phyloP scores from a whole-genome alignment of 2,329 filamentous ascomycete species.

The Exophiala calicioides region DNA sequence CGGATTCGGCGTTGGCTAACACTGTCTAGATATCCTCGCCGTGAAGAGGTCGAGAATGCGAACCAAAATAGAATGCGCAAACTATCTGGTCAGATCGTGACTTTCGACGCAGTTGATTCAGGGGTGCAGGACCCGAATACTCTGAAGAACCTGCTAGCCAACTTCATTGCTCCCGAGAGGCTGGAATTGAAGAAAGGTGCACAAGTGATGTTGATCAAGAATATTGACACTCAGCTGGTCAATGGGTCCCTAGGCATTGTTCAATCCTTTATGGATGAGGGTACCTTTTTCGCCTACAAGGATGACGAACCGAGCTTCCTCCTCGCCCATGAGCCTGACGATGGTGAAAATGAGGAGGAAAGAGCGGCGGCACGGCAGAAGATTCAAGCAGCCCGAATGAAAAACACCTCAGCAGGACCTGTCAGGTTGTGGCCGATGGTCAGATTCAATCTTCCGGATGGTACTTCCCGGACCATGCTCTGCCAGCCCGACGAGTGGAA shows the following conservation, averaged over 20 bases:
- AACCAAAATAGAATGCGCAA: slow-evolving; percentile 73
- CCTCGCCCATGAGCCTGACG: slow-evolving; percentile 44
- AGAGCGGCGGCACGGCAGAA: slow-evolving; percentile 53
- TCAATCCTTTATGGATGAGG: slow-evolving; percentile 73
- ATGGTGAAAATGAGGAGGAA: slow-evolving; percentile 48
- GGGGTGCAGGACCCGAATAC: slow-evolving; percentile 68
- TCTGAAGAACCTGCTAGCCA: slow-evolving; percentile 76
- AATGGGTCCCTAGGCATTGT: slow-evolving; percentile 93
- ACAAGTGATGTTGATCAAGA: slow-evolving; percentile 99
- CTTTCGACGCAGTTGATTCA: slow-evolving; percentile 72
- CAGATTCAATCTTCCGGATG: slow-evolving; percentile 77
- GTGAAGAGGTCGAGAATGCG: slow-evolving; percentile 82
- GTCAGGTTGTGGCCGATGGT: slow-evolving; percentile 76
- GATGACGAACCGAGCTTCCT: slow-evolving; percentile 59
- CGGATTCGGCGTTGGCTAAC: neutral
- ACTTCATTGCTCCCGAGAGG: slow-evolving; percentile 86
- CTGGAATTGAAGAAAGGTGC: slow-evolving; percentile 86
- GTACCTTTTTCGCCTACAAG: slow-evolving; percentile 60
- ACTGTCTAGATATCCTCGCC: slow-evolving; percentile 71
- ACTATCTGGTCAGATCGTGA: slow-evolving; percentile 67
- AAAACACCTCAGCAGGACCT: slow-evolving; percentile 50
- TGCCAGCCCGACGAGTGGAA: slow-evolving; percentile 93
- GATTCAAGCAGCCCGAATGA: slow-evolving; percentile 53
- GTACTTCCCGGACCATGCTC: slow-evolving; percentile 72
- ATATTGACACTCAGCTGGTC: slow-evolving; percentile 89